phyloP scores from a whole-genome alignment of 106 monocot genomes.

The Chionographis japonica region DNA sequence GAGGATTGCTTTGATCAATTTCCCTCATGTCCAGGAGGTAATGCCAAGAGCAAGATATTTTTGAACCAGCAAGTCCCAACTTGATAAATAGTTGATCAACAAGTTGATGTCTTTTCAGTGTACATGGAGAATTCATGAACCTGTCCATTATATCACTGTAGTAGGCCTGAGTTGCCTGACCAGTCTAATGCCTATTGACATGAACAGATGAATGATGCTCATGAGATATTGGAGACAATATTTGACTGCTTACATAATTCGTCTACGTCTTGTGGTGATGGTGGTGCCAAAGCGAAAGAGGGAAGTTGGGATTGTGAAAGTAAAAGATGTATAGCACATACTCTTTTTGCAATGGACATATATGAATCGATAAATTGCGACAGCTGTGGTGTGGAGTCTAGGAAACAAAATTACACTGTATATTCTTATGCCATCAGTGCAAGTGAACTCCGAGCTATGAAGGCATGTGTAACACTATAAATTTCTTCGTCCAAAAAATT shows the following conservation, averaged over 20 bases:
- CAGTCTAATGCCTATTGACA: conserved; percentile 20
- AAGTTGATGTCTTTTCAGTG: background rate
- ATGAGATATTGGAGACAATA: conserved; percentile 84
- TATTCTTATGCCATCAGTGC: conserved; percentile 97
- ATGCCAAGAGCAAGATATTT: background rate
- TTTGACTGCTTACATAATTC: conserved; percentile 87
- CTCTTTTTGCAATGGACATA: conserved; percentile 85
- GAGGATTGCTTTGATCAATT: conserved; percentile 82
- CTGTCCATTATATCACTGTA: background rate
- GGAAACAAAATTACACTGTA: conserved; percentile 77
- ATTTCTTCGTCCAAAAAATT: background rate
- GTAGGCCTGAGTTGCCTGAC: background rate
- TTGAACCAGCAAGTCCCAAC: background rate
- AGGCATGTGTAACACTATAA: conserved; percentile 38
- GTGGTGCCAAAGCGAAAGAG: conserved; percentile 21
- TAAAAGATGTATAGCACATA: conserved; percentile 68
- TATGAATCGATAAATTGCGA: conserved; percentile 85
- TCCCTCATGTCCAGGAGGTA: conserved; percentile 93
- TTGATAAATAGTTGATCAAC: background rate
- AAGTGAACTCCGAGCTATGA: conserved; percentile 71
- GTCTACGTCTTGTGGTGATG: conserved; percentile 31
- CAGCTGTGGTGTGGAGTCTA: conserved; percentile 65
- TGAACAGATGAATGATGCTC: conserved; percentile 99
- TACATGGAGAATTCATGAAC: background rate
- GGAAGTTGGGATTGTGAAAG: conserved; percentile 73